Evolutionary conservation across 768 basidiomycete genomes (phyloP), one percentile per base, ranked within the genome.

Genomic region (Inosperma sp.): DNA sequence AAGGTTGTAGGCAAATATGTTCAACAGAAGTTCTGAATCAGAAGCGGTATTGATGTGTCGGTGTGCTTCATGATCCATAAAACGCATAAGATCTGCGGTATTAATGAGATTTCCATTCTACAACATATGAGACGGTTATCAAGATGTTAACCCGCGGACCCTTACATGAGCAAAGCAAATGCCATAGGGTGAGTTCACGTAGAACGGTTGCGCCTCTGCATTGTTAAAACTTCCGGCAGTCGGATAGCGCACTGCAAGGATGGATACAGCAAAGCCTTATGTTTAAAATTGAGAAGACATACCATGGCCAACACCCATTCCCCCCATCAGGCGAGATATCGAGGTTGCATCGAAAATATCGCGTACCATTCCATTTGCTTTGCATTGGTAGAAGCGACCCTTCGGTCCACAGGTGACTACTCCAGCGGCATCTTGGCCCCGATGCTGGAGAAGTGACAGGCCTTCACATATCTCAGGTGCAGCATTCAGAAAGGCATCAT

Each of bases 131-230:
- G 44, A 52, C 23, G 2, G 3, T n/a, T 5, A 55, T 16, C 37
- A 39, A 47, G 16, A 48, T 30, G 42, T 41, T 39, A 27, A 39
- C 35, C 10, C 23, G 47, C 41, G 19, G 27, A 22, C 22, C 74
- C 86, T 56, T 66, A 94, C 95, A 76, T 99, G 95, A 16, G 91
- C 96, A 64, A 99, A 88, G 55, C 94, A 92, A 63, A 99, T 95
- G 45, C 96, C 96, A 67, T 98, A 99, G 3, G 96, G 96, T n/a
- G 93, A 95, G 73, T 99, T 99, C 60, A 99, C 96, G 65, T 99
- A 99, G 77, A 99, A 99, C 1, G 96, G 96, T 65, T 99, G 96
- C 7, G 96, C 94, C 66, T 99, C 96, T 9, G 95, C 86, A 58
- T 96, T 89, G 51, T 93, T 89, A 52, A 93, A 96, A 63, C 92